phyloP scores from a whole-genome alignment of 176 grass and related monocot genomes.

The Puya raimondii region DNA sequence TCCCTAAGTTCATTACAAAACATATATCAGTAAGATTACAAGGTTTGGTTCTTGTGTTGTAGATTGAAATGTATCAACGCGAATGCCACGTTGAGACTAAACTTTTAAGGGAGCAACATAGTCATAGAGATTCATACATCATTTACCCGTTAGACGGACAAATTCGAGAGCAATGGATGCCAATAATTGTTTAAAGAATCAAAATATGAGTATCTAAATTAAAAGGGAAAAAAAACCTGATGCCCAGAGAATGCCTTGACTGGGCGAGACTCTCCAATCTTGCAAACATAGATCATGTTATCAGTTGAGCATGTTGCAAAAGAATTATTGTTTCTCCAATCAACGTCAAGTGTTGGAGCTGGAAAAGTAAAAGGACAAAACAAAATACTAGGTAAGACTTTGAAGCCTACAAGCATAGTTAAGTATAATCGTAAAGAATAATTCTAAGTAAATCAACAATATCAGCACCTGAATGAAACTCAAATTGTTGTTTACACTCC shows the following conservation, averaged over 20 bases:
- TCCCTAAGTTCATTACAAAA: no score
- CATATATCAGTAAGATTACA: no score
- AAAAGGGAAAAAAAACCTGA: constrained; percentile 38
- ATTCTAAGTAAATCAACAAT: constrained; percentile 2
- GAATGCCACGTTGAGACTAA: no score
- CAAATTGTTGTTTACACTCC: constrained; percentile 96
- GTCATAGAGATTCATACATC: no score
- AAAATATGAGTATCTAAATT: not conserved
- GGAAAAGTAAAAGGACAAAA: constrained; percentile 20
- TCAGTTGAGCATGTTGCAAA: constrained; percentile 98
- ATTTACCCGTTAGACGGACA: no score
- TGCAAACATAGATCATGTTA: constrained; percentile 95
- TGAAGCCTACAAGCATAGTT: no score
- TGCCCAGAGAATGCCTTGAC: constrained; percentile 80
- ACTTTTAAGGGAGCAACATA: no score
- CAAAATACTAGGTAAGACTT: no score
- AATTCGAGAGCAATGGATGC: no score
- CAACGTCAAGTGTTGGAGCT: constrained; percentile 96
- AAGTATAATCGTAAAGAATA: not conserved
- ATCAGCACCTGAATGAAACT: constrained; percentile 83
- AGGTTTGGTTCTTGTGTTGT: no score
- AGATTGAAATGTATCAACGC: no score
- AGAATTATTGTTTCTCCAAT: constrained; percentile 96
- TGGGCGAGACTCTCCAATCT: constrained; percentile 70
- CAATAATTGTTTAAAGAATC: no score